Conservation (phyloP, 2,329 filamentous ascomycete genomes). For the Emmonsiellopsis sp. region DNA sequence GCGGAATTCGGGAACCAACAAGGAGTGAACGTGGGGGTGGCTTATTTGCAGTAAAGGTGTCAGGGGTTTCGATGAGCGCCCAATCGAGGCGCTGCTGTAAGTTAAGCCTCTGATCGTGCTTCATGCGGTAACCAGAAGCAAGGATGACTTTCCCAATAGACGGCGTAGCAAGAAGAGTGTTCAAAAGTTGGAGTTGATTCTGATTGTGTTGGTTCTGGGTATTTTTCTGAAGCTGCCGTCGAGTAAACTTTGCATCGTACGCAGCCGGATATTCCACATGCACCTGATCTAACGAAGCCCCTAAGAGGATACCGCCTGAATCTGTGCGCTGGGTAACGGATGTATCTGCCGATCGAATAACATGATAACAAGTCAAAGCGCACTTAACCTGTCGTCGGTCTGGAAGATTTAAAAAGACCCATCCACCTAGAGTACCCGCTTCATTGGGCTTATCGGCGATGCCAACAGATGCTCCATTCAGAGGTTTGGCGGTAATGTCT, state of each 20-base stretch:
- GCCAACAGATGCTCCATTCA: conserved; percentile 2
- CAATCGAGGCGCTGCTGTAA: not conserved
- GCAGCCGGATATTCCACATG: conserved; percentile 3
- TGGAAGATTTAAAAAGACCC: conserved; percentile 3
- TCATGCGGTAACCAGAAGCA: not conserved
- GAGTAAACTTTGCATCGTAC: not conserved
- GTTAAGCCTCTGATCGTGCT: not conserved
- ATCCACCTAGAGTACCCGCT: conserved; percentile 5
- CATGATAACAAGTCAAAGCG: conserved; percentile 5
- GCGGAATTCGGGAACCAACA: not conserved
- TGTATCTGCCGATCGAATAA: not conserved
- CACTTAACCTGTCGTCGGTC: not conserved
- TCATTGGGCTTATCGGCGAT: not conserved
- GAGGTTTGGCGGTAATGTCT: not conserved
- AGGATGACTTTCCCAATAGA: not conserved
- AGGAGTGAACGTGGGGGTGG: not conserved
- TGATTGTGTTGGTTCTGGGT: too few relatives aligned
- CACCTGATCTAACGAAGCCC: not conserved
- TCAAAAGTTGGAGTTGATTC: too few relatives aligned
- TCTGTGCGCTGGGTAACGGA: not conserved
- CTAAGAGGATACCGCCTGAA: not conserved
- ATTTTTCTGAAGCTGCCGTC: not conserved
- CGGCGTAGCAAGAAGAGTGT: not conserved
- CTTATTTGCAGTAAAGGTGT: not conserved
- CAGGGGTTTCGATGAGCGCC: not conserved